Evolutionary conservation across 2,329 filamentous ascomycete genomes (phyloP).

Genomic region (Apiospora arundinis): DNA sequence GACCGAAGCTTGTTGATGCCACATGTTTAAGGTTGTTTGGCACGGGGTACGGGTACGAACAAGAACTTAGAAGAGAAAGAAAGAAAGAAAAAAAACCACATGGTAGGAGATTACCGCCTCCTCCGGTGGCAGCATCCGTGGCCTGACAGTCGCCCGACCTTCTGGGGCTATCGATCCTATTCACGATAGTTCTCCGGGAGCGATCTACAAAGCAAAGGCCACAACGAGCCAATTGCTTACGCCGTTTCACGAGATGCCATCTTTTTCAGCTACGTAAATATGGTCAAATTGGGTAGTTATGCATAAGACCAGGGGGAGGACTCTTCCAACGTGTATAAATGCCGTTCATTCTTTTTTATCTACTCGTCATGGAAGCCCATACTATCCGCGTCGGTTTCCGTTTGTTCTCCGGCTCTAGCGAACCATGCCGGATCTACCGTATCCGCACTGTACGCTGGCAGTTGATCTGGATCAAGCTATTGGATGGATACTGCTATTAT

Average conservation of each 20-base stretch:
- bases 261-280: not conserved
- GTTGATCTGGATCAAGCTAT: not conserved
- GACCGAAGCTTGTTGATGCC: not conserved
- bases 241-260: not conserved
- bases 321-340: not conserved
- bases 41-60: conserved; percentile 5
- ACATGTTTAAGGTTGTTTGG: not conserved
- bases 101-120: not conserved
- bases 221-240: not conserved
- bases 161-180: conserved; percentile 9
- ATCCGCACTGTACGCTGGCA: not conserved
- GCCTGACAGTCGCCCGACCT: conserved; percentile 10
- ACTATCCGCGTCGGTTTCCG: conserved; percentile 18
- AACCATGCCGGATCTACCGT: not conserved
- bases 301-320: not conserved
- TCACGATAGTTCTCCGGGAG: conserved; percentile 3
- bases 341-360: not conserved
- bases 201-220: conserved; percentile 7
- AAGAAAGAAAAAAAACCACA: not conserved
- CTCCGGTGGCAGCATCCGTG: conserved; percentile 12
- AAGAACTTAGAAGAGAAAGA: too few relatives aligned
- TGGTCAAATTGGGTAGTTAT: not conserved
- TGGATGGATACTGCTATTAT: not conserved
- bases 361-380: conserved; percentile 3
- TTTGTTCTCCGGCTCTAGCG: not conserved